These are phyloP conservation scores for Kodamaea hsintzibuensis DNA, from an alignment of 805 yeast species.

Conservation along the genomic window DNA sequence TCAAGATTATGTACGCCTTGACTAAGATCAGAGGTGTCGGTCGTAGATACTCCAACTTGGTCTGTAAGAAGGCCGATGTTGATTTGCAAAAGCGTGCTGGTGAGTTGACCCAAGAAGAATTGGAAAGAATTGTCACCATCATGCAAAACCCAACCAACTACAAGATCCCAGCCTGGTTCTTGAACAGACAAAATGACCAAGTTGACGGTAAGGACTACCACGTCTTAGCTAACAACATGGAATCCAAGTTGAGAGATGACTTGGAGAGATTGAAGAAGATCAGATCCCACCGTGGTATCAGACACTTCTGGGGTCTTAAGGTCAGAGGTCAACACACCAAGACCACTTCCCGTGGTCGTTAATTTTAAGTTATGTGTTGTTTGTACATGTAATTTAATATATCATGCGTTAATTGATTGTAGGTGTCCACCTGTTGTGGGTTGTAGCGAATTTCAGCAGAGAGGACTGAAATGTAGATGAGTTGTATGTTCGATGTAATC, in stretches of 20 bases:
- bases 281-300: constrained; percentile 99
- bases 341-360: constrained; percentile 96
- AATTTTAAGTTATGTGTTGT: constrained; percentile 20
- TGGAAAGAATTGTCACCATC: constrained; percentile 99
- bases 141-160: constrained; percentile 99
- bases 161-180: constrained; percentile 99
- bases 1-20: constrained; percentile 99
- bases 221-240: constrained; percentile 97
- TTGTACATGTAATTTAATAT: constrained; percentile 15
- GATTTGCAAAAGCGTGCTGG: constrained; percentile 99
- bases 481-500: too few relatives aligned
- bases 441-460: too few relatives aligned
- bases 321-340: constrained; percentile 99
- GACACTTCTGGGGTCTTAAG: constrained; percentile 99
- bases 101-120: constrained; percentile 99
- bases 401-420: constrained; percentile 7
- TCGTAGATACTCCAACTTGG: constrained; percentile 99
- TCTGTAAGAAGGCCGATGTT: constrained; percentile 99
- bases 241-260: constrained; percentile 99
- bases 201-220: constrained; percentile 99
- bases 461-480: too few relatives aligned
- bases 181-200: constrained; percentile 98
- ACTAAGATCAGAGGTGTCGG: constrained; percentile 99
- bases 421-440: background rate
- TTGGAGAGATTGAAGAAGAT: constrained; percentile 99